Conservation (phyloP, 2,329 filamentous ascomycete genomes). For the Fusarium illudens region DNA sequence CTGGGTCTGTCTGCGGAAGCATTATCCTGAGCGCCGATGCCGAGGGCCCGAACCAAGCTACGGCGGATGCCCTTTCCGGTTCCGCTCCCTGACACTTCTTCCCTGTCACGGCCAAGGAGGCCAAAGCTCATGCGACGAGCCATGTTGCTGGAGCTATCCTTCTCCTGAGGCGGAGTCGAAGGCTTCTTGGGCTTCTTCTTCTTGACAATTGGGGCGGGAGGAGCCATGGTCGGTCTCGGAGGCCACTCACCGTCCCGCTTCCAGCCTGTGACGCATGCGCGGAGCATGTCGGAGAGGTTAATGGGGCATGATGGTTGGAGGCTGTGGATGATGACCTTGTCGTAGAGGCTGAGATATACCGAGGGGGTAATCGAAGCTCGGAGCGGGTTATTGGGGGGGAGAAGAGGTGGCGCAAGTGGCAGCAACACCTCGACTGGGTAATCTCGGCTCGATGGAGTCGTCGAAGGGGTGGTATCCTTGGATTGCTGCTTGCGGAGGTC, state of each 20-base stretch:
- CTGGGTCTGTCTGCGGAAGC: slow-evolving; percentile 25
- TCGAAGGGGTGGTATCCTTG: slow-evolving; percentile 47
- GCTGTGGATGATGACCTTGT: slow-evolving; percentile 82
- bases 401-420: slow-evolving; percentile 75
- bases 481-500: slow-evolving; percentile 46
- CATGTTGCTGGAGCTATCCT: slow-evolving; percentile 42
- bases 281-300: slow-evolving; percentile 82
- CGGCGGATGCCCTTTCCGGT: slow-evolving; percentile 53
- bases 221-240: slow-evolving; percentile 58
- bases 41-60: slow-evolving; percentile 57
- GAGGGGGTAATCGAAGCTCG: slow-evolving; percentile 77
- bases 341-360: slow-evolving; percentile 84
- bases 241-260: slow-evolving; percentile 95
- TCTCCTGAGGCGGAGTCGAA: slow-evolving; percentile 18
- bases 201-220: slow-evolving; percentile 48
- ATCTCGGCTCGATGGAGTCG: slow-evolving; percentile 25
- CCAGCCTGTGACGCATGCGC: slow-evolving; percentile 87
- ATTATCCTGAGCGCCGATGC: slow-evolving; percentile 46
- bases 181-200: slow-evolving; percentile 51
- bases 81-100: slow-evolving; percentile 41
- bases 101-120: slow-evolving; percentile 53
- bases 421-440: slow-evolving; percentile 70
- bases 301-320: slow-evolving; percentile 88
- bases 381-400: slow-evolving; percentile 78
- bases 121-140: slow-evolving; percentile 59